Evolutionary conservation across 75 land plant genomes (phyloP).

Genomic region (Picea glauca): DNA sequence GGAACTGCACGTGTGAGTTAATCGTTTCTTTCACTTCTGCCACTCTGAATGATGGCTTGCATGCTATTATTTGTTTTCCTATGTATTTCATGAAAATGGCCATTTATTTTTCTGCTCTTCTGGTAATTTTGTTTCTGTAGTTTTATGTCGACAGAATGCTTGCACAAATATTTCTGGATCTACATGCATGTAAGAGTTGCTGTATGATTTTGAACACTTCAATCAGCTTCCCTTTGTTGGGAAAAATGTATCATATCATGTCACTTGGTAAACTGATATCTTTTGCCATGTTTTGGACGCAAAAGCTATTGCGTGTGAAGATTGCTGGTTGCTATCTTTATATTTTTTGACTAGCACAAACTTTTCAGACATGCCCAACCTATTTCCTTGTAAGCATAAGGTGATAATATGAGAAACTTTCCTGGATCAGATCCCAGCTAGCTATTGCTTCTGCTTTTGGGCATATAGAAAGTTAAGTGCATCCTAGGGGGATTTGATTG

Average conservation of each 20-base stretch:
- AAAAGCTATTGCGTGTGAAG: too few species aligned
- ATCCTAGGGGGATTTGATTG: not conserved
- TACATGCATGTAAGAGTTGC: not conserved
- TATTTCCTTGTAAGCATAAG: not conserved
- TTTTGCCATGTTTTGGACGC: too few species aligned
- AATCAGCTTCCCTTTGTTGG: too few species aligned
- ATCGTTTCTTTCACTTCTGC: not conserved
- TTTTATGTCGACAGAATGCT: not conserved
- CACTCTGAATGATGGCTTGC: not conserved
- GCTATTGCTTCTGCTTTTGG: not conserved
- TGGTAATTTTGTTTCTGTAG: not conserved
- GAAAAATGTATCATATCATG: too few species aligned
- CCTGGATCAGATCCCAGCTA: not conserved
- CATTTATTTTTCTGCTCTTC: not conserved
- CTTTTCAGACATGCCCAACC: not conserved
- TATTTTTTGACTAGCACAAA: not conserved
- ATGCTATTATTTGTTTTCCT: not conserved
- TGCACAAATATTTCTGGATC: not conserved
- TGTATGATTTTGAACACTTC: constrained; percentile 3
- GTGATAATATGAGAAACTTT: not conserved
- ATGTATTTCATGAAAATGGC: not conserved
- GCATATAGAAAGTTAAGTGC: not conserved
- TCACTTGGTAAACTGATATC: too few species aligned
- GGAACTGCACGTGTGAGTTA: constrained; percentile 78
- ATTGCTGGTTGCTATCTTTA: too few species aligned